phyloP scores from a whole-genome alignment of 352 stramenopile genomes.

The Globisporangium irregulare region DNA sequence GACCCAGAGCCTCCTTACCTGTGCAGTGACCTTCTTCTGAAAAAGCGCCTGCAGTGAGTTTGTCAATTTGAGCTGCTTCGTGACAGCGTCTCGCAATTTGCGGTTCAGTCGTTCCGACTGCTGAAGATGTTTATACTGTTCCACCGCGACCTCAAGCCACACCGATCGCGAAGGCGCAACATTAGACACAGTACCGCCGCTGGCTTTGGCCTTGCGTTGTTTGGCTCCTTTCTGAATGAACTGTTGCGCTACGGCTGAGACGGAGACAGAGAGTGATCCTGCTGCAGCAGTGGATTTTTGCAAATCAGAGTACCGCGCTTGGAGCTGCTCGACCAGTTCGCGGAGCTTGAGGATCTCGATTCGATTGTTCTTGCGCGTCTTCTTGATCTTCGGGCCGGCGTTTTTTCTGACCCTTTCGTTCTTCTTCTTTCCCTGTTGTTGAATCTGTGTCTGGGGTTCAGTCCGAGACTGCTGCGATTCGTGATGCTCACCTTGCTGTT shows the following conservation, averaged over 20 bases:
- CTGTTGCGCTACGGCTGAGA: neutral
- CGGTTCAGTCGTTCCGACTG: slow-evolving; percentile 38
- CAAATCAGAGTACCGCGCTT: neutral
- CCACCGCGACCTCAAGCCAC: slow-evolving; percentile 38
- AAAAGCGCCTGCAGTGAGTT: slow-evolving; percentile 27
- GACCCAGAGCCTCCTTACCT: neutral
- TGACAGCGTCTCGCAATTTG: slow-evolving; percentile 34
- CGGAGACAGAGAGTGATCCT: neutral
- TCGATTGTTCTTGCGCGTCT: slow-evolving; percentile 12
- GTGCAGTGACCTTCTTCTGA: neutral
- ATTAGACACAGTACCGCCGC: neutral
- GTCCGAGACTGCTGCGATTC: neutral
- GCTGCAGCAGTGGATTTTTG: neutral
- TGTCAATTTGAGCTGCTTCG: slow-evolving; percentile 37
- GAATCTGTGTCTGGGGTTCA: neutral
- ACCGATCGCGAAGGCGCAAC: slow-evolving; percentile 13
- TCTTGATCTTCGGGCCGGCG: neutral
- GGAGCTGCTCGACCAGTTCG: slow-evolving; percentile 8
- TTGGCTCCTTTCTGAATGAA: neutral
- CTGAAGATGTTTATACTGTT: slow-evolving; percentile 42
- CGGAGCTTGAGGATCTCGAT: slow-evolving; percentile 18
- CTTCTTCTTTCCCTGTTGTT: neutral
- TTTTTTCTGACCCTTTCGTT: neutral
- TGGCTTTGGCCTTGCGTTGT: neutral
- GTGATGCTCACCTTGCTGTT: neutral